Evolutionary conservation across 768 basidiomycete genomes (phyloP).

Genomic region (Strobilomyces dryophilus): DNA sequence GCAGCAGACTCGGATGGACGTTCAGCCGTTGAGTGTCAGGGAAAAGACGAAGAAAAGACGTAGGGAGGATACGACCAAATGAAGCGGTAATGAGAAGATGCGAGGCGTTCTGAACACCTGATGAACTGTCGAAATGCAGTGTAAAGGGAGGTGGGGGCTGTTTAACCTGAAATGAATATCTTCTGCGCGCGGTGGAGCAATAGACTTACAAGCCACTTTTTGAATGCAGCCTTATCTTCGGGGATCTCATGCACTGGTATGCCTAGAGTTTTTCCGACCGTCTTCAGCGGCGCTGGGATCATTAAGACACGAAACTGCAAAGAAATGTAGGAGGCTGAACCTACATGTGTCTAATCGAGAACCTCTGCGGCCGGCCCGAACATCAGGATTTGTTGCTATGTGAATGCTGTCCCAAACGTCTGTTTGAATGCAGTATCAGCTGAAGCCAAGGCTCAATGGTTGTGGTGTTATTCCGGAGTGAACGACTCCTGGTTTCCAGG

Average conservation of each 20-base stretch:
- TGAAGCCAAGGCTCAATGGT: background rate
- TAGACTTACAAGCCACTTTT: slow-evolving; percentile 53
- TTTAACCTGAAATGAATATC: slow-evolving; percentile 31
- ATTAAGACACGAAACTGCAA: background rate
- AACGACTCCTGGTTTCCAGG: background rate
- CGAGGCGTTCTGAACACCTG: slow-evolving; percentile 27
- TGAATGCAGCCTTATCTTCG: slow-evolving; percentile 53
- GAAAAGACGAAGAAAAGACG: slow-evolving; percentile 58
- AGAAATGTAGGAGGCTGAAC: background rate
- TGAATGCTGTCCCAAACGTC: slow-evolving; percentile 73
- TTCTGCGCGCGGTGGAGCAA: background rate
- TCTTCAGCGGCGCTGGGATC: slow-evolving; percentile 63
- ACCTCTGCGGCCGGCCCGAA: slow-evolving; percentile 57
- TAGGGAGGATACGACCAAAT: slow-evolving; percentile 81
- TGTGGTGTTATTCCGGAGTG: background rate
- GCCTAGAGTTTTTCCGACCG: slow-evolving; percentile 47
- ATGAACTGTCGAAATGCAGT: background rate
- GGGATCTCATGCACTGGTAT: slow-evolving; percentile 64
- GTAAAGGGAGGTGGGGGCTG: slow-evolving; percentile 40
- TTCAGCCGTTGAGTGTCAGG: slow-evolving; percentile 61
- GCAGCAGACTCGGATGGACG: slow-evolving; percentile 86
- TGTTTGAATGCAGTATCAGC: slow-evolving; percentile 30
- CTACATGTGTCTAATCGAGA: slow-evolving; percentile 54
- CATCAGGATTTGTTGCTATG: slow-evolving; percentile 72
- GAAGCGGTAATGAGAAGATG: slow-evolving; percentile 83